A percentile compares a stretch with the other conserved stretches of the same genome.
Evolutionary conservation across 2,329 filamentous ascomycete genomes (phyloP).

Genomic region (Colletotrichum agaves): DNA sequence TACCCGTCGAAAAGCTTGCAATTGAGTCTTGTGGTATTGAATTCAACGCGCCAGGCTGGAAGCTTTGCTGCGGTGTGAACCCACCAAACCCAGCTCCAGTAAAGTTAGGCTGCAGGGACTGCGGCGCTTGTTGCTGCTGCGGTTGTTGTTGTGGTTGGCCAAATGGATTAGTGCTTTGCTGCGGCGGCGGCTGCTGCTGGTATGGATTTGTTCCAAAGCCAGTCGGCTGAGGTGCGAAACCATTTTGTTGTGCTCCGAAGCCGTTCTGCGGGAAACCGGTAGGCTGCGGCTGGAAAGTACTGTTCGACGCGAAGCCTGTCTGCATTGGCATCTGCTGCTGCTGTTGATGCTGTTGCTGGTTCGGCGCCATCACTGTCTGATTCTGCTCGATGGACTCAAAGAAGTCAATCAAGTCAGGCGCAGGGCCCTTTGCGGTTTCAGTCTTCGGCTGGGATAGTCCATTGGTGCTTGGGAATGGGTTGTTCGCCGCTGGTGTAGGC

Average conservation of each 20-base stretch:
- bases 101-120: constrained; percentile 59
- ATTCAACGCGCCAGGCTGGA: constrained; percentile 63
- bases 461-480: constrained; percentile 56
- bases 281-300: constrained; percentile 46
- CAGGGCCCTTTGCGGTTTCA: constrained; percentile 69
- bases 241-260: constrained; percentile 54
- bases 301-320: constrained; percentile 44
- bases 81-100: constrained; percentile 86
- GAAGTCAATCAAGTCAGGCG: constrained; percentile 89
- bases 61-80: constrained; percentile 74
- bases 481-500: constrained; percentile 51
- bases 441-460: constrained; percentile 52
- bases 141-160: constrained; percentile 48
- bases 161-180: constrained; percentile 49
- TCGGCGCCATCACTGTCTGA: constrained; percentile 74
- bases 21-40: constrained; percentile 69
- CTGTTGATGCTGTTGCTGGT: constrained; percentile 47
- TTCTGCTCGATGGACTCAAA: constrained; percentile 94
- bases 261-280: constrained; percentile 53
- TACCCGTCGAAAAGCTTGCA: constrained; percentile 60
- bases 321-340: constrained; percentile 42
- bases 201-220: constrained; percentile 56
- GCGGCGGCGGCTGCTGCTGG: constrained; percentile 47
- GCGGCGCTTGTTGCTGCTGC: constrained; percentile 46
- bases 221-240: constrained; percentile 53